These are phyloP conservation scores for Begonia loranthoides DNA, from an alignment of 306 rosid species.

Conservation along the genomic window DNA sequence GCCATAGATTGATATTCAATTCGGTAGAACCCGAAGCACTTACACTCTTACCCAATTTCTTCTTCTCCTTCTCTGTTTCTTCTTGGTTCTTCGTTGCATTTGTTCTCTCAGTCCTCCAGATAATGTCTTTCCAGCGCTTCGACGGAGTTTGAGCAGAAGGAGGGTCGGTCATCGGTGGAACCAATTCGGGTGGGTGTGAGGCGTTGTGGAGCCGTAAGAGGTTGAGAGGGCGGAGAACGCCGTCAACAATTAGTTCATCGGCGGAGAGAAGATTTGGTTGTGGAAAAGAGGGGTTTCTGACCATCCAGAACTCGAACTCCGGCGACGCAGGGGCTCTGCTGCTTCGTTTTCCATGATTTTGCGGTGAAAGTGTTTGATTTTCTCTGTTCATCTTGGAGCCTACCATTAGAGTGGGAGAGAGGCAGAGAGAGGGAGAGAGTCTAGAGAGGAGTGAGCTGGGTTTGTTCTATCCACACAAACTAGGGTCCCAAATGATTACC, in stretches of 20 bases:
- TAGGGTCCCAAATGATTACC: too few relatives aligned
- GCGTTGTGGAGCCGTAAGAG: slow-evolving; percentile 16
- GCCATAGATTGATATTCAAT: slow-evolving; percentile 89
- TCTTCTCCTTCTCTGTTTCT: slow-evolving; percentile 24
- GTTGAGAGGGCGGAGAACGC: slow-evolving; percentile 69
- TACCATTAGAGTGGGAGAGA: slow-evolving; percentile 15
- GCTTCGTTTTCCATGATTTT: slow-evolving; percentile 7
- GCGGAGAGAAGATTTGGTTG: slow-evolving; percentile 74
- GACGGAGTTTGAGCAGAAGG: slow-evolving; percentile 31
- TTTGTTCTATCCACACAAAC: too few relatives aligned
- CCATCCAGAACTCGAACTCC: slow-evolving; percentile 96
- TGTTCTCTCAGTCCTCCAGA: slow-evolving; percentile 51
- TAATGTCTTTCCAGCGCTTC: slow-evolving; percentile 80
- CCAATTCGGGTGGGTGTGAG: slow-evolving; percentile 12
- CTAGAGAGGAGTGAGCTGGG: neutral
- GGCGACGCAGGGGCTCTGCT: slow-evolving; percentile 45
- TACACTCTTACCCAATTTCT: slow-evolving; percentile 31
- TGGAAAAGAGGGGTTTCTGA: slow-evolving; percentile 71
- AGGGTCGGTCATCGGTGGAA: slow-evolving; percentile 15
- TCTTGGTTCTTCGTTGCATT: slow-evolving; percentile 10
- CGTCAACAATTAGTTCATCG: slow-evolving; percentile 76
- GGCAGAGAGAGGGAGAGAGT: neutral
- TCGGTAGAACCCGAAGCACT: slow-evolving; percentile 49
- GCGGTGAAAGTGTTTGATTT: slow-evolving; percentile 16
- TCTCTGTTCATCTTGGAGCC: slow-evolving; percentile 14